A percentile compares a stretch with the other conserved stretches of the same genome.
These are phyloP conservation scores for Acidomyces sp. DNA, from an alignment of 495 filamentous ascomycete genomes.

Conservation along the genomic window DNA sequence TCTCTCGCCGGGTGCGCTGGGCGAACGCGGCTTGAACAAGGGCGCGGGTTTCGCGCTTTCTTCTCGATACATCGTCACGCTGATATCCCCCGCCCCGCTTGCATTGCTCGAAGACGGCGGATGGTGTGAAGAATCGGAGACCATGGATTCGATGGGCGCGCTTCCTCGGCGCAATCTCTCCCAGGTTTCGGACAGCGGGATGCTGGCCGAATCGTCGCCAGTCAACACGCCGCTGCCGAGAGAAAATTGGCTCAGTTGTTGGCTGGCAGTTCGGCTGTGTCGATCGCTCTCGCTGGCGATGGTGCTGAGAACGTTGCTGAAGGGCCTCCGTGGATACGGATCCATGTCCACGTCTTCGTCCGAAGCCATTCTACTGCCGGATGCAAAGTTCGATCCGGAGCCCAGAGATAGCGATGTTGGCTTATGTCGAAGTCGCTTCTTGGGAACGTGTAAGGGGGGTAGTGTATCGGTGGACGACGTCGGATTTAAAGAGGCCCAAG, in stretches of 20 bases:
- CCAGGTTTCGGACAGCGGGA: slow-evolving; percentile 7
- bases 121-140: not conserved
- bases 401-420: slow-evolving; percentile 4
- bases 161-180: slow-evolving; percentile 7
- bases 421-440: slow-evolving; percentile 14
- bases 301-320: slow-evolving; percentile 29
- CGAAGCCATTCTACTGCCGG: slow-evolving; percentile 4
- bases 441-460: slow-evolving; percentile 19
- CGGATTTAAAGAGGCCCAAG: slow-evolving; percentile 16
- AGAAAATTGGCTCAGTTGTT: slow-evolving; percentile 19
- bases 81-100: slow-evolving; percentile 16
- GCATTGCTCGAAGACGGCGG: not conserved
- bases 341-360: slow-evolving; percentile 14
- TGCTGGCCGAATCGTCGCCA: slow-evolving; percentile 16
- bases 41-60: slow-evolving; percentile 19
- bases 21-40: slow-evolving; percentile 10
- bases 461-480: slow-evolving; percentile 15
- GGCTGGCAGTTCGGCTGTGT: slow-evolving; percentile 15
- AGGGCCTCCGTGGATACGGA: slow-evolving; percentile 14
- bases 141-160: slow-evolving; percentile 7
- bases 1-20: not conserved
- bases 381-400: not conserved
- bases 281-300: slow-evolving; percentile 29
- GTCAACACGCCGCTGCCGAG: slow-evolving; percentile 18
- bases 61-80: slow-evolving; percentile 11